These are phyloP conservation scores for Pneumocystis wakefieldiae DNA, from an alignment of 1,139 yeast species.

Conservation along the genomic window DNA sequence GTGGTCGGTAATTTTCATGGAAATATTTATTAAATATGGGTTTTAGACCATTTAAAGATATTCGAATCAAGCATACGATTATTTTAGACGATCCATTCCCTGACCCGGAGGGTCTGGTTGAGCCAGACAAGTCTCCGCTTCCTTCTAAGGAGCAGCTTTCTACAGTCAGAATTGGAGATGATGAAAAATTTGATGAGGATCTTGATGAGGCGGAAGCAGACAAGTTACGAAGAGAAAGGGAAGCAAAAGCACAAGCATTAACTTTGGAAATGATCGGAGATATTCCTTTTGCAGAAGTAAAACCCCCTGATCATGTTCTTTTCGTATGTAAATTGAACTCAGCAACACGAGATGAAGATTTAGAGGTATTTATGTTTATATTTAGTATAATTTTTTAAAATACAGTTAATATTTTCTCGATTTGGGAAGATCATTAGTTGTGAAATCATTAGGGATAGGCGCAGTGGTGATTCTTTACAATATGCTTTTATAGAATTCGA, in stretches of 20 bases:
- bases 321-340: conserved; percentile 53
- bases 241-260: conserved; percentile 39
- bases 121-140: conserved; percentile 22
- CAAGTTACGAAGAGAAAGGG: conserved; percentile 22
- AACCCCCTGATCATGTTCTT: conserved; percentile 46
- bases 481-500: conserved; percentile 52
- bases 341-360: conserved; percentile 40
- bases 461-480: conserved; percentile 36
- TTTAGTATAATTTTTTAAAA: background rate
- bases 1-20: background rate
- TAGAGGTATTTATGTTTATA: conserved; percentile 21
- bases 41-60: conserved; percentile 34
- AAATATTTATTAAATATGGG: conserved; percentile 9
- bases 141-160: conserved; percentile 28
- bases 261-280: conserved; percentile 54
- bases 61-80: conserved; percentile 38
- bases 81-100: conserved; percentile 43
- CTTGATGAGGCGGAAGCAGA: conserved; percentile 18
- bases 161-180: conserved; percentile 26
- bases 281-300: conserved; percentile 41
- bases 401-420: conserved; percentile 36
- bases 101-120: conserved; percentile 19
- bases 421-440: conserved; percentile 42
- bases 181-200: conserved; percentile 17
- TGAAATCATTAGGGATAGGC: conserved; percentile 35